Conservation (phyloP, 352 stramenopile species). For the Phytopythium oedochilum region DNA sequence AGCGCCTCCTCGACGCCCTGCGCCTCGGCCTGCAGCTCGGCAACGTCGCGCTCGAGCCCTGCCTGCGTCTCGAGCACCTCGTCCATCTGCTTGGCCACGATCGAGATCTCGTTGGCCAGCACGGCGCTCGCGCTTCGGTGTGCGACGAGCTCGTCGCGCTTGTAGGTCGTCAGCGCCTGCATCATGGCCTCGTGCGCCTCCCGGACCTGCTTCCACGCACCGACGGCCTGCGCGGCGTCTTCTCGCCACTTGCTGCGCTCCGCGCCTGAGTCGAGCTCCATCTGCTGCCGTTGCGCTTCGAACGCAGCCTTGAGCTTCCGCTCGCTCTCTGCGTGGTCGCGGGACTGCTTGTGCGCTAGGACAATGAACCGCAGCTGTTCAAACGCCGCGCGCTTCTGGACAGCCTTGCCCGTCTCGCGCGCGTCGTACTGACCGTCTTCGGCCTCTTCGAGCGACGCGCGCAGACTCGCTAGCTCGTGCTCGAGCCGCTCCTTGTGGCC, state of each 20-base stretch:
- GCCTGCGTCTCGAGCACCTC: conserved; percentile 65
- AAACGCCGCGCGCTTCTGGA: conserved; percentile 56
- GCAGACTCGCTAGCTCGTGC: conserved; percentile 39
- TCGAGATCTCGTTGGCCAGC: conserved; percentile 68
- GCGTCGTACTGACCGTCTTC: conserved; percentile 73
- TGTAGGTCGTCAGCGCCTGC: conserved; percentile 76
- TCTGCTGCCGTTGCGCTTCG: conserved; percentile 10
- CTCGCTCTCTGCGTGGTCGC: conserved; percentile 11
- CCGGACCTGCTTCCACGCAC: conserved; percentile 29
- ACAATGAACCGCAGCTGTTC: conserved; percentile 35
- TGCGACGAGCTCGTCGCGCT: conserved; percentile 69
- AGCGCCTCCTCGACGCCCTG: conserved; percentile 46
- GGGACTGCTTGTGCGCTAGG: conserved; percentile 34
- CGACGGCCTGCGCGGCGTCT: conserved; percentile 20
- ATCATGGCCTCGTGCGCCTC: conserved; percentile 52
- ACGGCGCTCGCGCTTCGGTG: conserved; percentile 69
- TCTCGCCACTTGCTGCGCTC: conserved; percentile 30
- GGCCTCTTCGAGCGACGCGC: conserved; percentile 57
- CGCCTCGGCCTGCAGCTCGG: conserved; percentile 51
- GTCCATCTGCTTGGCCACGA: conserved; percentile 70
- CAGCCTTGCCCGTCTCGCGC: conserved; percentile 46
- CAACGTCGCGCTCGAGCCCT: conserved; percentile 48
- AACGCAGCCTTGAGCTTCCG: not conserved
- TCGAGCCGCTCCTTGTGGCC: conserved; percentile 70
- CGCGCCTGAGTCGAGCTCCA: conserved; percentile 12